Base-by-base conservation (phyloP, 2,329 filamentous ascomycete genomes). In the Fusarium bulbicola region DNA sequence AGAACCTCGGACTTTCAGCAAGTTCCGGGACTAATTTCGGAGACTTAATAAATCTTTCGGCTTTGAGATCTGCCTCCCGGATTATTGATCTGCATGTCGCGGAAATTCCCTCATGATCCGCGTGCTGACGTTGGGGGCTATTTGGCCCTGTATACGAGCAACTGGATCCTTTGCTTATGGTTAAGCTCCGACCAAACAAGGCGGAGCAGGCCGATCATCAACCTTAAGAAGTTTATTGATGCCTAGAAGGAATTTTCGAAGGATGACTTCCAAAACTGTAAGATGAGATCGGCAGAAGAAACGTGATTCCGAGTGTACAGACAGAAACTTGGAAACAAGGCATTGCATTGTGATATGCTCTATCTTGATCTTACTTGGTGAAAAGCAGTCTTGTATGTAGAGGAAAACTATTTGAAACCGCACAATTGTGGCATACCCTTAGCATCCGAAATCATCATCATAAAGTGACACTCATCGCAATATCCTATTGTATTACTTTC, bases 341-440 rank as follows among this genome's bases (percentile, higher is more conserved):
- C 9, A 15, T 11, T 28, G 6, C 4, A 6, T 47, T 11, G 18
- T 15, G 45, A 47, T 3, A 7, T 28, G 13, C 18, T 21, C 18
- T 28, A 11, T 11, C 1, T 0, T 0, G 4, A 0, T 28, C 12
- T 28, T 0, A 10, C 5, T 10, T 20, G 0, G 5, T 3, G 9
- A 3, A 15, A 15, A 5, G 6, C 2, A 3, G 18, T 20, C 18
- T 21, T 15, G 0, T 7, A 5, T 15, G 3, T 11, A 1, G 2
- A 7, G 1, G 3, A 11, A 15, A 46, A 47, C 6, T 47, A 47
- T 7, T 28, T 47, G 21, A 47, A 1, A 4, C 1, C 18, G 3
- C 6, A 15, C 18, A 28, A 21, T 7, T 28, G 4, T 7, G 20
- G 20, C 26, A 15, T 7, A 46, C 0, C 14, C 18, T 28, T 4